Percentiles rank a stretch among this genome's conserved stretches.
phyloP scores from a whole-genome alignment of 306 rosid genomes.

The Trifolium dubium region DNA sequence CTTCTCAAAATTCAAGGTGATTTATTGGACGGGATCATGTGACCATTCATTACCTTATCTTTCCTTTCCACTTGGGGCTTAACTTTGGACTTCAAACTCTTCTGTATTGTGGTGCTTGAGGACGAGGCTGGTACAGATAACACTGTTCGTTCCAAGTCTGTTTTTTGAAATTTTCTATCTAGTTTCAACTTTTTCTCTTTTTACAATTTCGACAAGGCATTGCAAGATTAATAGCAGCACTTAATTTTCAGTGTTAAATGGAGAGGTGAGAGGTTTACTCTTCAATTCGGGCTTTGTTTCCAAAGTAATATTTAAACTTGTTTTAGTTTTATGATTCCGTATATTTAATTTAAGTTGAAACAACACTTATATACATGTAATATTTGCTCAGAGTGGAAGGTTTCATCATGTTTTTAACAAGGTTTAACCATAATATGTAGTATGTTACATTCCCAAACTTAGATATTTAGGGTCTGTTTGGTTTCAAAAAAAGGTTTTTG shows the following conservation, averaged over 20 bases:
- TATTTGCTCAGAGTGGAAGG: neutral
- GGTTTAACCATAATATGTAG: neutral
- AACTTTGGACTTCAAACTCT: conserved; percentile 1
- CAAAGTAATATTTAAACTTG: neutral
- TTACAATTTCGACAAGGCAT: neutral
- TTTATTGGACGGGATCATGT: neutral
- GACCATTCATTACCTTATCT: neutral
- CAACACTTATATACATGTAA: neutral
- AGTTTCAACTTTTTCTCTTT: neutral
- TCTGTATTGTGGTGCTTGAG: neutral
- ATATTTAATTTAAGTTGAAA: neutral
- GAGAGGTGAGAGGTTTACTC: neutral
- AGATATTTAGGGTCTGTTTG: neutral
- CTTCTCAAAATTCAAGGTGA: too few relatives aligned
- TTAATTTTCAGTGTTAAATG: neutral
- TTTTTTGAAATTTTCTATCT: conserved; percentile 9
- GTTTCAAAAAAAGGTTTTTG: neutral
- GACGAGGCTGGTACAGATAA: neutral
- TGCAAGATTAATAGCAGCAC: neutral
- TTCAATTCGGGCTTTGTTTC: neutral
- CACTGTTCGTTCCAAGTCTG: neutral
- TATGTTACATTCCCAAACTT: neutral
- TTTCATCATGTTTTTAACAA: neutral
- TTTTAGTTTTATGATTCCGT: neutral
- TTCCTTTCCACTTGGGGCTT: neutral